Evolutionary conservation across 495 filamentous ascomycete species (phyloP).

Genomic region (Immersiella caudata): DNA sequence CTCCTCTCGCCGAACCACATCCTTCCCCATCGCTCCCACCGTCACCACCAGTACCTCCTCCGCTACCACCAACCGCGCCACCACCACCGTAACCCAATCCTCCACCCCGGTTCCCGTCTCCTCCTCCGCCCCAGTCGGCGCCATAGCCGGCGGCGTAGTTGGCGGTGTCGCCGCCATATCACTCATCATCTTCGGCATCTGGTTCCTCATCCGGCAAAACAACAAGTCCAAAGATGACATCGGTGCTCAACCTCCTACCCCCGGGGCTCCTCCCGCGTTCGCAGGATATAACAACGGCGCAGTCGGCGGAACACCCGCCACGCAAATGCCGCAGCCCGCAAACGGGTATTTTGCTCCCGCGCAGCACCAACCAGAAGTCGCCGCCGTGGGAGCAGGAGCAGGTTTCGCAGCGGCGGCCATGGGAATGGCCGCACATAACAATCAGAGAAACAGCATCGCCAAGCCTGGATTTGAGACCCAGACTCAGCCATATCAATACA

Average conservation of each 20-base stretch:
- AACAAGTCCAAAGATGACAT: constrained; percentile 35
- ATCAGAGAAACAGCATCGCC: constrained; percentile 22
- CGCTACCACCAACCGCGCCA: neutral
- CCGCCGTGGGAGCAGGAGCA: neutral
- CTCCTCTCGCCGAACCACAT: neutral
- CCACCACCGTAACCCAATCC: neutral
- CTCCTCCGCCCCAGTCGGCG: constrained; percentile 25
- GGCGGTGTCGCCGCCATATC: constrained; percentile 48
- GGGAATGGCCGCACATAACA: neutral
- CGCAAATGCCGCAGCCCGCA: constrained; percentile 22
- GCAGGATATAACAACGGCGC: constrained; percentile 1
- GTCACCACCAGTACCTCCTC: constrained; percentile 7
- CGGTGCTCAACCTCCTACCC: neutral
- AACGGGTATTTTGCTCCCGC: constrained; percentile 4
- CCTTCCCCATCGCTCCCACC: neutral
- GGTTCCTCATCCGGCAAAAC: constrained; percentile 44
- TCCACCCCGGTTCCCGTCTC: neutral
- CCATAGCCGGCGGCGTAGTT: constrained; percentile 54
- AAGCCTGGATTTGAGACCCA: constrained; percentile 16
- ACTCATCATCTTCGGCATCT: constrained; percentile 44
- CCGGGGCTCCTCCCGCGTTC: neutral
- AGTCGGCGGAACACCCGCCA: constrained; percentile 11
- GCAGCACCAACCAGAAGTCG: neutral
- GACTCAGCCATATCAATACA: neutral
- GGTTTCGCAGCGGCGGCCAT: constrained; percentile 9